A percentile compares a stretch with the other conserved stretches of the same genome.
Conservation (phyloP, 371 early-diverging fungal species). For the Apophysomyces ossiformis region DNA sequence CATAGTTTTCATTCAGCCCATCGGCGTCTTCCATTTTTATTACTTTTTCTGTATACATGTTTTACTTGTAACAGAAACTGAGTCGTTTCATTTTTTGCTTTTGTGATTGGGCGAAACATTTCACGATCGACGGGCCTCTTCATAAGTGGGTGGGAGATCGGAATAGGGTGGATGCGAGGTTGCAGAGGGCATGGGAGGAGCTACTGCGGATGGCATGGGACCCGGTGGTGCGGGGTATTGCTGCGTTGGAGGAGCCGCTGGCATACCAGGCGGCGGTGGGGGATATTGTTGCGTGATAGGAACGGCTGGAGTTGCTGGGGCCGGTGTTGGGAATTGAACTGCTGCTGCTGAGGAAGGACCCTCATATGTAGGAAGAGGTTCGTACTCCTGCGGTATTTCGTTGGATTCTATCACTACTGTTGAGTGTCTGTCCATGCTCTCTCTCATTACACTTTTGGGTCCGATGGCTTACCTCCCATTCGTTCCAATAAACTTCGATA, state of each 20-base stretch:
- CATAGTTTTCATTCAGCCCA: too few species aligned
- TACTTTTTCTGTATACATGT: too few species aligned
- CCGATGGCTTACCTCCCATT: slow-evolving; percentile 27
- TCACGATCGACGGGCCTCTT: background rate
- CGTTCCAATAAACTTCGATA: slow-evolving; percentile 44
- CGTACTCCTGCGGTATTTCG: slow-evolving; percentile 12
- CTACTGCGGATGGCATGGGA: background rate
- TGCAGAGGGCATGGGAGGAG: background rate
- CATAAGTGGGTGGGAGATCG: background rate
- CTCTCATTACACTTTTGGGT: too few species aligned
- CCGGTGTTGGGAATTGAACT: background rate
- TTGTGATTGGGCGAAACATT: background rate
- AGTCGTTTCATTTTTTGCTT: too few species aligned
- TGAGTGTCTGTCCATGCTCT: background rate
- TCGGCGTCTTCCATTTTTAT: too few species aligned
- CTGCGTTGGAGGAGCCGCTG: too few species aligned
- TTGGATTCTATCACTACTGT: slow-evolving; percentile 10
- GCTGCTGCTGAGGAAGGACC: background rate
- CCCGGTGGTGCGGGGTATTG: background rate
- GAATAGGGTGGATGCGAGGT: background rate
- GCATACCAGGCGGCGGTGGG: background rate
- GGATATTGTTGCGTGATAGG: background rate
- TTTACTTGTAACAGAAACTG: too few species aligned
- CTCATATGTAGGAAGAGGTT: slow-evolving; percentile 11
- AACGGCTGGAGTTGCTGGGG: background rate